Percentiles rank a stretch among this genome's conserved stretches.
These are phyloP conservation scores for Ganoderma resinaceum DNA, from an alignment of 1,284 basidiomycete genomes.

Conservation along the genomic window DNA sequence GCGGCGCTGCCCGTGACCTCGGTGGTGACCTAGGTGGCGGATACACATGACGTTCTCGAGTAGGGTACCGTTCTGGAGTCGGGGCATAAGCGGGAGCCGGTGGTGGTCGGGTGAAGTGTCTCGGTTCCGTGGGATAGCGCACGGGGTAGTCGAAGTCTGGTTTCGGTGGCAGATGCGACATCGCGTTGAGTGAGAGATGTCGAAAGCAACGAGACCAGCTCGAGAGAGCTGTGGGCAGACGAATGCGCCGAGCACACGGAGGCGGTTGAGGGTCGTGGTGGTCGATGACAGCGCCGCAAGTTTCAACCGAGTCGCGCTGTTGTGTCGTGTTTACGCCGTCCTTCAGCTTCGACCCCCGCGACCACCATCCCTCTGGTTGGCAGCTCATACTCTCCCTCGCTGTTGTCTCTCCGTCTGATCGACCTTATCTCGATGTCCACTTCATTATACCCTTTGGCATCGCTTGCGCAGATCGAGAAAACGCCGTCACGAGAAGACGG, in stretches of 20 bases:
- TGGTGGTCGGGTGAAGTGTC: constrained; percentile 32
- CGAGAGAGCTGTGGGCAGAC: neutral
- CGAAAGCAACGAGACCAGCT: neutral
- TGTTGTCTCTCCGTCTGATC: neutral
- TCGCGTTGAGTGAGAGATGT: constrained; percentile 7
- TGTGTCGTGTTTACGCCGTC: constrained; percentile 29
- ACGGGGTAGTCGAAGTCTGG: constrained; percentile 42
- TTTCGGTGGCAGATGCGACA: constrained; percentile 42
- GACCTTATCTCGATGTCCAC: constrained; percentile 49
- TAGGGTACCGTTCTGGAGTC: constrained; percentile 27
- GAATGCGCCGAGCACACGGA: neutral
- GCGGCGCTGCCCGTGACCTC: constrained; percentile 26
- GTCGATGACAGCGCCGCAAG: constrained; percentile 13
- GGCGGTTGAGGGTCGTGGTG: constrained; percentile 10
- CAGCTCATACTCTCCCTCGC: neutral
- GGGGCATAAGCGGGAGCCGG: constrained; percentile 22
- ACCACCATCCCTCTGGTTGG: neutral
- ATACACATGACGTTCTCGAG: constrained; percentile 35
- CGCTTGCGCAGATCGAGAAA: constrained; percentile 75
- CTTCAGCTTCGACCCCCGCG: constrained; percentile 8
- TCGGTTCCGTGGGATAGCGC: constrained; percentile 35
- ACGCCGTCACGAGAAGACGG: constrained; percentile 88
- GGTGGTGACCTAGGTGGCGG: constrained; percentile 34
- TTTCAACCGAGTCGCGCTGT: constrained; percentile 23
- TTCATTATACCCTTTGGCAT: constrained; percentile 85